Base-by-base conservation (phyloP, 2,329 filamentous ascomycete genomes). In the Xylaria hypoxylon region DNA sequence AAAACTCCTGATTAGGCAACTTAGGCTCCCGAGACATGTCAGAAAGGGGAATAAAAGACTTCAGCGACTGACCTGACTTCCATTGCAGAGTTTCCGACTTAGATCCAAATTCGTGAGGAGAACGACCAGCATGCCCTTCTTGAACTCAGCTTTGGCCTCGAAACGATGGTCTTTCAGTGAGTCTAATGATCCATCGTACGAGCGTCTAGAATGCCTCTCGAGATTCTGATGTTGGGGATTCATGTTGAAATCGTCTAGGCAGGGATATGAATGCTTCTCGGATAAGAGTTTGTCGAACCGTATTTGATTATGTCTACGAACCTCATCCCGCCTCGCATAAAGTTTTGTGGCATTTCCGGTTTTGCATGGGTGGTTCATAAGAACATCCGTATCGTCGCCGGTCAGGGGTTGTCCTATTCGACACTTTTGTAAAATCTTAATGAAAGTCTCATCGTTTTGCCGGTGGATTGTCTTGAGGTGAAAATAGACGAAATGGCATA, bases 391-490 rank as follows among this genome's bases (percentile, higher is more conserved):
- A 8, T 87, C 84, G 0, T 67, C 69, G 0, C 44, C 26, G 0
- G 75, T 72, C 0, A 87, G 76, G 0, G 70, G 64, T 11, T 78
- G 67, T 1, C 86, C 86, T 17, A 84, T 77, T 0, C 87, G 81
- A 51, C 84, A 84, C 63, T 84, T 87, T 40, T 88, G 81, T 1
- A 90, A 79, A 51, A 89, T 83, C 2, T 76, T 75, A 64, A 88
- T 84, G 71, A 90, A 90, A 0, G 71, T 71, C 42, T 75, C 63
- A 67, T 90, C 87, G 6, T 72, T 82, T 65, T 90, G 88, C 3
- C 88, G 83, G 71, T 88, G 86, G 3, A 90, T 86, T 4, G 82
- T 78, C 1, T 77, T 82, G 0, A 90, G 79, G 8, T 87, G 80
- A 1, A 89, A 77, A 63, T 86, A 80, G 1, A 73, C 74, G 70